Evolutionary conservation across 108 stramenopile genomes (phyloP).

Genomic region (Fistulifera solaris): DNA sequence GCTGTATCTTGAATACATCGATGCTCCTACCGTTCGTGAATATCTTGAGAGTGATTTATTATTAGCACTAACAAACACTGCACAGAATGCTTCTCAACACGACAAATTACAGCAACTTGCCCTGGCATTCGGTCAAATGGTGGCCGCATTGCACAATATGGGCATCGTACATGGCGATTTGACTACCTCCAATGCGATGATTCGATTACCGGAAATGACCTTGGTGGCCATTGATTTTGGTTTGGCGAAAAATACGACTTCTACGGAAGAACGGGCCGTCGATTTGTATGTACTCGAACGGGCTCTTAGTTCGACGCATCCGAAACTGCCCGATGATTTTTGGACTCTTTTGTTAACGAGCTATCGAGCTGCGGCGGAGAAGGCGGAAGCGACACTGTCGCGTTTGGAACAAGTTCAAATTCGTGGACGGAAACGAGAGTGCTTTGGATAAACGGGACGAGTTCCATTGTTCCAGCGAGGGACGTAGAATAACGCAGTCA

Average conservation of each 20-base stretch:
- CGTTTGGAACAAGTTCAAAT: constrained; percentile 77
- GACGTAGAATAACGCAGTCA: too few relatives aligned
- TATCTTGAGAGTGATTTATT: constrained; percentile 20
- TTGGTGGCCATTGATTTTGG: constrained; percentile 90
- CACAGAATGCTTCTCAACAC: neutral
- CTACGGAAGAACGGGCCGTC: constrained; percentile 92
- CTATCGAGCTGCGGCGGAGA: neutral
- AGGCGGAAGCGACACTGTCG: constrained; percentile 7
- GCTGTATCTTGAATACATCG: constrained; percentile 58
- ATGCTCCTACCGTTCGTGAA: constrained; percentile 57
- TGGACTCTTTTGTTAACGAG: constrained; percentile 23
- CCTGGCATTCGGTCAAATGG: constrained; percentile 47
- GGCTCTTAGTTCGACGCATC: constrained; percentile 89
- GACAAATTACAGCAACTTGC: constrained; percentile 27
- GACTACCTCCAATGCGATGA: constrained; percentile 92
- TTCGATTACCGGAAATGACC: constrained; percentile 9
- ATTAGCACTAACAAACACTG: neutral
- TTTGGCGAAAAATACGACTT: constrained; percentile 63
- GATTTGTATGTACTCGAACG: constrained; percentile 95
- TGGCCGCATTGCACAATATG: constrained; percentile 84
- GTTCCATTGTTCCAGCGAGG: too few relatives aligned
- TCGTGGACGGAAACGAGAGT: constrained; percentile 88
- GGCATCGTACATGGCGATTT: constrained; percentile 93
- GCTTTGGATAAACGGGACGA: constrained; percentile 92
- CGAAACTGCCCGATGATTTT: constrained; percentile 49